Base-by-base conservation (phyloP, 2,329 filamentous ascomycete genomes). In the Aspergillus neotritici region DNA sequence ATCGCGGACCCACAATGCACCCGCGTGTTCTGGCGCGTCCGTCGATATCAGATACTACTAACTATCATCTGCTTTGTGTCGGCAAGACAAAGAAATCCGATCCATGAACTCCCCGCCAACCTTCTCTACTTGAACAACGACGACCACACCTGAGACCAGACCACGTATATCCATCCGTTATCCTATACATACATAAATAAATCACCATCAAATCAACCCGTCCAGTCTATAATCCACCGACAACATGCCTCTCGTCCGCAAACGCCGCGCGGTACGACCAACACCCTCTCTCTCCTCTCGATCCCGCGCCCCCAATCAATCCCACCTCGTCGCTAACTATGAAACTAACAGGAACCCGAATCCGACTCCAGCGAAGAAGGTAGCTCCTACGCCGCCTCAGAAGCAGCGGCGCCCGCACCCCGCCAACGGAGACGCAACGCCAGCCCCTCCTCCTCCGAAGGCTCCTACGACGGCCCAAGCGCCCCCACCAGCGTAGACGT, bases 401-500 rank as follows among this genome's bases (percentile, higher is more conserved):
- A 44, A 11, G 10, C 17, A 32, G 43, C 43, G 10, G 17, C 37
- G 16, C 36, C 40, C 36, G 28, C 44, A 16, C 46, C 38, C 31
- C 51, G 47, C 29, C 48, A 39, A 35, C 52, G 50, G 36, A 40
- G 49, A 40, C 44, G 51, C 34, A 45, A 46, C 35, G 16, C 43
- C 13, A 8, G 41, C 33, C 38, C 41, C 16, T 43, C 49, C 13
- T 35, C 43, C 12, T 47, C 44, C 41, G 50, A 49, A 14, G 44
- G 50, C 15, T 49, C 47, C 13, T 48, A 48, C 31, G 50, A 54
- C 14, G 47, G 35, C 11, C 48, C 49, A n/a, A 54, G 52, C 31
- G 54, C 60, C 3, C 59, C 59, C 3, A 61, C 52, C 25, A 62
- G 54, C 44, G 49, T 52, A 4, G 62, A 67, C 34, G 60, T 63